Conservation (phyloP, 2,329 filamentous ascomycete genomes). For the Ambrosiella cleistominuta region DNA sequence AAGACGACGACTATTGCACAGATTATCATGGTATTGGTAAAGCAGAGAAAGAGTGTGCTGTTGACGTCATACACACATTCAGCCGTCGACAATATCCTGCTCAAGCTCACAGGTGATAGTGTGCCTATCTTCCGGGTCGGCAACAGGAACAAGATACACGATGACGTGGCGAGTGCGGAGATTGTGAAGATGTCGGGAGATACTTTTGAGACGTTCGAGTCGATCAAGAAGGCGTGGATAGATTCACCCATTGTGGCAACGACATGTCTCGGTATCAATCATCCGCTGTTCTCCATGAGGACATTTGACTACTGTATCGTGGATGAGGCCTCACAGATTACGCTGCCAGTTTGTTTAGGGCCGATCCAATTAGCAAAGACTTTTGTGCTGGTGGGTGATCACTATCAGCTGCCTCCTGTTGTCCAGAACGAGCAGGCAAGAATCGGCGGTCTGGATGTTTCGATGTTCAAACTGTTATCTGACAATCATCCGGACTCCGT, state of each 20-base stretch:
- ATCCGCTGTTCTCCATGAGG: conserved; percentile 72
- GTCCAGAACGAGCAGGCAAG: conserved; percentile 83
- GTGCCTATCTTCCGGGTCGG: conserved; percentile 75
- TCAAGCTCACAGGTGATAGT: conserved; percentile 69
- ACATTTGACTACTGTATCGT: conserved; percentile 97
- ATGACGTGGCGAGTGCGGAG: conserved; percentile 48
- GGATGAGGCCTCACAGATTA: conserved; percentile 95
- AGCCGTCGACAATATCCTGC: conserved; percentile 90
- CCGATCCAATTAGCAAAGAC: conserved; percentile 84
- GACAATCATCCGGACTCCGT: conserved; percentile 77
- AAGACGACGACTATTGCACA: conserved; percentile 98
- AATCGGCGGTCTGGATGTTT: conserved; percentile 74
- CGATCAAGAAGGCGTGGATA: conserved; percentile 70
- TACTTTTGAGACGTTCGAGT: conserved; percentile 60
- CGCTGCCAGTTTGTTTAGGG: conserved; percentile 80
- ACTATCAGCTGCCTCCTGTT: conserved; percentile 85
- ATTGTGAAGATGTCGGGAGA: conserved; percentile 53
- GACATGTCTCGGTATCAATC: conserved; percentile 82
- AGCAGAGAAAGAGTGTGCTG: conserved; percentile 80
- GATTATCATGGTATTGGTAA: conserved; percentile 78
- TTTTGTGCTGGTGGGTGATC: conserved; percentile 90
- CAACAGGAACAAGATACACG: conserved; percentile 67
- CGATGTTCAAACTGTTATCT: conserved; percentile 82
- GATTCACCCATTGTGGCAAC: conserved; percentile 80
- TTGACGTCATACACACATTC: conserved; percentile 94